Percentiles rank a stretch among this genome's conserved stretches.
Evolutionary conservation across 805 yeast species (phyloP).

Genomic region (Candida dendrica): DNA sequence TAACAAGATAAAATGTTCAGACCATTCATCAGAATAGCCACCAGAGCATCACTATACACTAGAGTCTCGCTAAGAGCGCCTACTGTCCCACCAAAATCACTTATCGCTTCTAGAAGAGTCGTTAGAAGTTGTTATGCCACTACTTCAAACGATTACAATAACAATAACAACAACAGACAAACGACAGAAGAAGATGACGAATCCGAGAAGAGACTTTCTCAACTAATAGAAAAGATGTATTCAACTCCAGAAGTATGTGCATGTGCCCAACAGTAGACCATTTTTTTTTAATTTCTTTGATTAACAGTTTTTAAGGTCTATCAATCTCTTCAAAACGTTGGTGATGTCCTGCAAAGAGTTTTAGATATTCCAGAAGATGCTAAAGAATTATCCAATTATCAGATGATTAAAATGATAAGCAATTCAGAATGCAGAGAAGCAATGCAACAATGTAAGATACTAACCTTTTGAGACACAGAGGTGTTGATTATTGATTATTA

Average conservation of each 20-base stretch:
- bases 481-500: not conserved
- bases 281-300: not conserved
- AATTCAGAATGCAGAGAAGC: constrained; percentile 20
- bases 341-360: constrained; percentile 16
- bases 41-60: not conserved
- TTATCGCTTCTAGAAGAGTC: not conserved
- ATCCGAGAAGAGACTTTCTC: not conserved
- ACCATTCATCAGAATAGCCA: not conserved
- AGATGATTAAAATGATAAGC: constrained; percentile 15
- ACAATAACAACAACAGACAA: not conserved
- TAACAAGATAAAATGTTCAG: too few relatives aligned
- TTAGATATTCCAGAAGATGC: constrained; percentile 12
- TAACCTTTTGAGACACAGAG: not conserved
- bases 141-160: not conserved
- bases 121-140: not conserved
- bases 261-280: not conserved
- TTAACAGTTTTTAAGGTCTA: not conserved
- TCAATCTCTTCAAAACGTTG: constrained; percentile 13
- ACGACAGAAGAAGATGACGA: not conserved
- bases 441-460: constrained; percentile 12
- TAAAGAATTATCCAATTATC: constrained; percentile 15
- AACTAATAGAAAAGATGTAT: not conserved
- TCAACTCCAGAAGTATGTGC: not conserved
- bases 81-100: not conserved
- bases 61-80: not conserved